Percentiles rank a stretch among this genome's conserved stretches.
Evolutionary conservation across 495 filamentous ascomycete species (phyloP).

Genomic region (Symbiotaphrina buchneri): DNA sequence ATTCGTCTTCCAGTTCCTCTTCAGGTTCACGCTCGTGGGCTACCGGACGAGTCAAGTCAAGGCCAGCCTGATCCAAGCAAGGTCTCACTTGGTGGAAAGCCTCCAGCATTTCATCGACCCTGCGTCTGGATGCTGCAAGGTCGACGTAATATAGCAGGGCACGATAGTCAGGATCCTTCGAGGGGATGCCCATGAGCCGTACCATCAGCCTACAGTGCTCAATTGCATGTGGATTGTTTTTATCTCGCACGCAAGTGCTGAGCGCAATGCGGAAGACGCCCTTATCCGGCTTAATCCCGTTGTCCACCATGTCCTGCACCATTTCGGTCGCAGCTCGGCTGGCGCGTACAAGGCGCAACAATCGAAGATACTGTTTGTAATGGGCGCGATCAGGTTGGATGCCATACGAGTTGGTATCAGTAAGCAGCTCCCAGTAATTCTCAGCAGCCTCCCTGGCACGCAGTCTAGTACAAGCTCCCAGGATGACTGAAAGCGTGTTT

Average conservation of each 20-base stretch:
- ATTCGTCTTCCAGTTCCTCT: no score
- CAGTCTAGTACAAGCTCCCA: slow-evolving; percentile 34
- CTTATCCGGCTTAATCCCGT: slow-evolving; percentile 13
- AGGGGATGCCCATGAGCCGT: slow-evolving; percentile 7
- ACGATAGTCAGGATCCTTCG: not conserved
- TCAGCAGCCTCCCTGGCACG: slow-evolving; percentile 22
- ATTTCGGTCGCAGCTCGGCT: slow-evolving; percentile 27
- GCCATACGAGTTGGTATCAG: slow-evolving; percentile 16
- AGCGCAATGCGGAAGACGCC: slow-evolving; percentile 53
- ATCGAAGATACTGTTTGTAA: slow-evolving; percentile 38
- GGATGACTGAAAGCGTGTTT: slow-evolving; percentile 43
- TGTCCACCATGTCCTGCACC: slow-evolving; percentile 25
- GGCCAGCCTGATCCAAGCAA: no score
- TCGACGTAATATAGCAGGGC: not conserved
- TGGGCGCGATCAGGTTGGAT: slow-evolving; percentile 49
- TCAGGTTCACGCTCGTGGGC: no score
- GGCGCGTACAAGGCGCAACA: slow-evolving; percentile 38
- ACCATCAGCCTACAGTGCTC: slow-evolving; percentile 10
- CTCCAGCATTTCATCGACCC: no score
- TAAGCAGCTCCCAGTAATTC: slow-evolving; percentile 57
- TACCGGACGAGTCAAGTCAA: no score
- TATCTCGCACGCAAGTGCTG: slow-evolving; percentile 42
- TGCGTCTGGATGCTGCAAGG: no score
- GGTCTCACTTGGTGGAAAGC: no score
- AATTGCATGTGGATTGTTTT: slow-evolving; percentile 34